Base-by-base conservation (phyloP, 805 yeast genomes). In the Hanseniaspora lachancei region DNA sequence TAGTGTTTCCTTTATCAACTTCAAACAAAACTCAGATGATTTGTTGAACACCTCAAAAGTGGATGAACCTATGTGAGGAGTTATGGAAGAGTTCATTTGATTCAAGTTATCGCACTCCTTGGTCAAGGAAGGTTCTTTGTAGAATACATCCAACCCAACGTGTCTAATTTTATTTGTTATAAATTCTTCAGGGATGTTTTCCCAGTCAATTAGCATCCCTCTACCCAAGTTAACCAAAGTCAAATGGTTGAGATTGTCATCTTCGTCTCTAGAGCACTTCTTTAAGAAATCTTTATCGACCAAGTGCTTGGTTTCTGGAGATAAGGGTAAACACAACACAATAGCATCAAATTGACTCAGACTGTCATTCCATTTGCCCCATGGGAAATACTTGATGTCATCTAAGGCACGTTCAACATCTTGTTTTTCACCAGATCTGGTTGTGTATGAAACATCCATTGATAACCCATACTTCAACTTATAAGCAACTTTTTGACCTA, bases 11-110 rank as follows among this genome's bases (percentile, higher is more conserved):
- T 46, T 38, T 15, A 53, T 53, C 12, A 53, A 44, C 21, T 44
- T 64, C 67, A 79, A 62, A 1, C 79, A 75, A 38, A 62, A 62
- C 16, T 72, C 68, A 5, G 78, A 74, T 21, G 78, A 70, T 40
- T 68, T 69, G 54, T 73, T 70, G 55, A 69, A 75, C 57, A 72
- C 75, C 55, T 73, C 74, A 38, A 62, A 64, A 0, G 84, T 79
- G 5, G 81, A 74, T 29, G 83, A 79, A 0, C 82, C 87, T 49
- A 80, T 65, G 63, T 81, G 87, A 2, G 87, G 87, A 5, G 84
- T 78, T 56, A 79, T 62, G 2, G 76, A 62, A 20, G 63, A 61
- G 9, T 54, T 52, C 32, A 71, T 70, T 5, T 72, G 62, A 0
- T 23, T 36, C 23, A 50, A 40, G n/a, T 56, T 36, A 39, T 44